Conservation (phyloP, 768 basidiomycete species). For the Hydnomerulius pinastri region DNA sequence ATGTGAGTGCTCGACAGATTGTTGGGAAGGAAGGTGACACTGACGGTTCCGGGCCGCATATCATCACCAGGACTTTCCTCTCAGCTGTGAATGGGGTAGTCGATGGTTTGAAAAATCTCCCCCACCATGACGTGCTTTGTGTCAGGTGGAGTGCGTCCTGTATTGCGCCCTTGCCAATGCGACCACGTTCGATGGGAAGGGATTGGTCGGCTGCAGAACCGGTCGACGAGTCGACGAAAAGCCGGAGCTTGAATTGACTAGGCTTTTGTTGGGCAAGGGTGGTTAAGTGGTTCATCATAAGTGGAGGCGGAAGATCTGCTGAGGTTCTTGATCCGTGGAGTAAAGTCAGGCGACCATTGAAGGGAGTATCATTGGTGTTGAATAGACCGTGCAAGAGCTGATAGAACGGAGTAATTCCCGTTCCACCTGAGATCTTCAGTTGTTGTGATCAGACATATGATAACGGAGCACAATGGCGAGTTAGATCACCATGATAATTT, state of each 20-base stretch:
- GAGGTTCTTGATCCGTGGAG: slow-evolving; percentile 68
- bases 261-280: slow-evolving; percentile 52
- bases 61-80: slow-evolving; percentile 61
- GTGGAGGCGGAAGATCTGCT: slow-evolving; percentile 68
- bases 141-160: slow-evolving; percentile 40
- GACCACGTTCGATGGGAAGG: slow-evolving; percentile 44
- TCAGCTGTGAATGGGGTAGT: slow-evolving; percentile 14
- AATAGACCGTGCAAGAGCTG: slow-evolving; percentile 69
- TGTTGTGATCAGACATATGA: background rate
- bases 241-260: slow-evolving; percentile 51
- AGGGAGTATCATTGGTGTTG: slow-evolving; percentile 20
- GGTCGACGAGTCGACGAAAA: slow-evolving; percentile 60
- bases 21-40: slow-evolving; percentile 23
- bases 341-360: slow-evolving; percentile 63
- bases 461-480: background rate
- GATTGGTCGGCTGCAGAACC: slow-evolving; percentile 18
- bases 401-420: slow-evolving; percentile 84
- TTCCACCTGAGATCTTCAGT: slow-evolving; percentile 82
- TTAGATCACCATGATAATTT: slow-evolving; percentile 68
- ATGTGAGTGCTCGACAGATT: background rate
- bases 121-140: slow-evolving; percentile 33
- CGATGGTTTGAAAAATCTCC: slow-evolving; percentile 18
- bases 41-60: slow-evolving; percentile 86
- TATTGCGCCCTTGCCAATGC: slow-evolving; percentile 54
- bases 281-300: slow-evolving; percentile 55